Evolutionary conservation across 441 rosid genomes (phyloP).

Genomic region (Aleurites moluccanus): DNA sequence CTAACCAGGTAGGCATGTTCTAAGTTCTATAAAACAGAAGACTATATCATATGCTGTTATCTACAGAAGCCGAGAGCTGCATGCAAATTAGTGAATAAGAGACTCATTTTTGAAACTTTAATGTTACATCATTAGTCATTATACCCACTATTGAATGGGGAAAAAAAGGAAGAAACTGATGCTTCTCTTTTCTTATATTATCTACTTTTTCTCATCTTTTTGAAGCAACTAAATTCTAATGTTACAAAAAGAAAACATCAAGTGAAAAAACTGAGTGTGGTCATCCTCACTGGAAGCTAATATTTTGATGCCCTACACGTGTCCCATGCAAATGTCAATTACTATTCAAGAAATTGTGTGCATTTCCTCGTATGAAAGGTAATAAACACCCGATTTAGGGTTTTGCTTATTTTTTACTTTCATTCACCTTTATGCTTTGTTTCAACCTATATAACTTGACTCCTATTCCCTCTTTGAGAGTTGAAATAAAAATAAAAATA

Average conservation of each 20-base stretch:
- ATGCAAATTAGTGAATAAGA: not conserved
- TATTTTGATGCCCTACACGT: constrained; percentile 21
- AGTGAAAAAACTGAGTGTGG: not conserved
- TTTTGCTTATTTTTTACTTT: not conserved
- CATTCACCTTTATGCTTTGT: not conserved
- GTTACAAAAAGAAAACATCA: not conserved
- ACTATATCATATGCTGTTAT: no score
- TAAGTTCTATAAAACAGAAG: not conserved
- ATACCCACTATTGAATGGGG: not conserved
- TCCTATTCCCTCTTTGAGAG: no score
- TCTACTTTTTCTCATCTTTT: constrained; percentile 12
- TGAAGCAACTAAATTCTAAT: constrained; percentile 22
- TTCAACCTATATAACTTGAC: not conserved
- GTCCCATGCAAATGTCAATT: constrained; percentile 19
- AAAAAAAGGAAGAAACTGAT: not conserved
- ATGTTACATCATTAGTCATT: not conserved
- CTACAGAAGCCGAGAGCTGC: not conserved
- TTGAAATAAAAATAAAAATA: no score
- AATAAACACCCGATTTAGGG: not conserved
- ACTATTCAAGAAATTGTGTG: not conserved
- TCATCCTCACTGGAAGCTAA: constrained; percentile 15
- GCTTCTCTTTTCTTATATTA: not conserved
- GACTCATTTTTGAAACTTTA: not conserved
- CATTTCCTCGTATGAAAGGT: constrained; percentile 16
- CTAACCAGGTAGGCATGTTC: not conserved